These are phyloP conservation scores for Cornus controversa DNA, from an alignment of 148 eudicot genomes.

Conservation along the genomic window DNA sequence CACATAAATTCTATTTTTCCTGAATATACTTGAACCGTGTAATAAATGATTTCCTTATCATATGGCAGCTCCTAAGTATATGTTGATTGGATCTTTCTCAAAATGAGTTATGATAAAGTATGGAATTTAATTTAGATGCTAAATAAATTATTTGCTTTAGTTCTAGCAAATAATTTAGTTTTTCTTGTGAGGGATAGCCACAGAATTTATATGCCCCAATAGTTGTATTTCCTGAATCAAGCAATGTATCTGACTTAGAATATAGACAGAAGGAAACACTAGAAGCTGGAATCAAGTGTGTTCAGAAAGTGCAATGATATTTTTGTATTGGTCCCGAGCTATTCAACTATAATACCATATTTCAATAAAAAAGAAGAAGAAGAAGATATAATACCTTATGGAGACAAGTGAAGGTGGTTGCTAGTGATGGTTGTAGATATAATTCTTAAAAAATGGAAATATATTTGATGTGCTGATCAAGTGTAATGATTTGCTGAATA, in stretches of 20 bases:
- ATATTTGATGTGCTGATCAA: too few relatives aligned
- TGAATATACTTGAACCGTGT: not conserved
- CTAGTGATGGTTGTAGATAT: too few relatives aligned
- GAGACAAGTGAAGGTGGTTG: too few relatives aligned
- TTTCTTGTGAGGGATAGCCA: not conserved
- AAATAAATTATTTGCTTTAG: too few relatives aligned
- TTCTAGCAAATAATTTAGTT: not conserved
- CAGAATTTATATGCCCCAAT: not conserved
- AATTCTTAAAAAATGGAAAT: too few relatives aligned
- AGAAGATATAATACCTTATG: too few relatives aligned
- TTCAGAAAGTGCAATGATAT: not conserved
- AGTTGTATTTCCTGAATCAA: not conserved
- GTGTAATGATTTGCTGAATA: too few relatives aligned
- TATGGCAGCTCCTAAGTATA: not conserved
- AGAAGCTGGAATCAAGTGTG: not conserved
- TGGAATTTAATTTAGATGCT: too few relatives aligned
- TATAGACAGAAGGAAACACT: not conserved
- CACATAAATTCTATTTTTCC: too few relatives aligned
- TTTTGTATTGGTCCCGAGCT: too few relatives aligned
- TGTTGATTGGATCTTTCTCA: not conserved
- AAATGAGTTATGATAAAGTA: not conserved
- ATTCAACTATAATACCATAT: too few relatives aligned
- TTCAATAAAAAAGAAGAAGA: too few relatives aligned
- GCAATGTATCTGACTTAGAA: not conserved
- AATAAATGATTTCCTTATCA: not conserved